Base-by-base conservation (phyloP, 2,329 filamentous ascomycete genomes). In the Coniochaeta prunicola region DNA sequence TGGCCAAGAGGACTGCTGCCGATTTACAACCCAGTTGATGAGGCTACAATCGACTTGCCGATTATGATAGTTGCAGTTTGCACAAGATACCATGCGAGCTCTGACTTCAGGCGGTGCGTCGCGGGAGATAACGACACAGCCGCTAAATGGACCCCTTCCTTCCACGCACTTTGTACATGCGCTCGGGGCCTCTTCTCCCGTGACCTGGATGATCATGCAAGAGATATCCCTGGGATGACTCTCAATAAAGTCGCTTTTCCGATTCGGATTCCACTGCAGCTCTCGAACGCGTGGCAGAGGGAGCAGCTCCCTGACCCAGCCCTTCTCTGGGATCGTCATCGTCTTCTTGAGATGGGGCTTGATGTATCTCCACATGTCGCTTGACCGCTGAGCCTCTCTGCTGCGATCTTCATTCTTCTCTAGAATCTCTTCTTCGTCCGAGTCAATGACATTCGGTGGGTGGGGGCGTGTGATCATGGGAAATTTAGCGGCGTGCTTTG, bases 131-230 rank as follows among this genome's bases (percentile, higher is more conserved):
- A 67, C 54, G 4, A 73, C 58, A 56, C 71, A 73, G 10, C 69
- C 68, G 0, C 53, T 57, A 53, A 67, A 73, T 0, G 67, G 70
- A 0, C 71, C 70, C n/a, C 57, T 60, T 1, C 66, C 66, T 1
- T 58, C 40, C 3, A 12, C 8, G 57, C 71, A 73, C 26, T 54
- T 57, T 0, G 30, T 21, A 59, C 71, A 73, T 2, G 70, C 65
- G 4, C 30, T 40, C 0, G 60, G 56, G 2, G 66, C 66, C 17
- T 58, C 58, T 2, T 71, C 66, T 15, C 71, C 71, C 1, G 68
- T 73, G 2, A 69, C n/a, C 31, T 72, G 69, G 8, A 73, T 60
- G 7, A 72, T 59, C 5, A 71, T 36, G 17, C 67, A 64, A 9
- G 69, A 66, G 5, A 71, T 55, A 50, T 72, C 70, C 31, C 65